These are phyloP conservation scores for Lippia alba DNA, from an alignment of 305 asterid species.

Conservation along the genomic window DNA sequence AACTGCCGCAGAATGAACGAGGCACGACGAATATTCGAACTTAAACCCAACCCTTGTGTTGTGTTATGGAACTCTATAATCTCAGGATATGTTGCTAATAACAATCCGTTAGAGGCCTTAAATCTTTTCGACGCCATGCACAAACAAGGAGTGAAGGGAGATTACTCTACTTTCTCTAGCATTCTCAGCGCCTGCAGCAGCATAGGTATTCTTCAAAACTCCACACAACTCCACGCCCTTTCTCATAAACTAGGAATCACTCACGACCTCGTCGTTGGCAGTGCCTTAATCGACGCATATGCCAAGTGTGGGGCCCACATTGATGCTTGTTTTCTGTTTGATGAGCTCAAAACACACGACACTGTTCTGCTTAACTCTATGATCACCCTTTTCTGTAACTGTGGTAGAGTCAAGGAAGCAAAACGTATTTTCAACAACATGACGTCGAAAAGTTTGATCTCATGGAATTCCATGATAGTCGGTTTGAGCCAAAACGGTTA, in stretches of 20 bases:
- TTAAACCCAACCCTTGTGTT: constrained; percentile 51
- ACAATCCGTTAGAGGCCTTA: constrained; percentile 58
- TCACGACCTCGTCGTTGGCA: constrained; percentile 66
- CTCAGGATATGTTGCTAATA: constrained; percentile 65
- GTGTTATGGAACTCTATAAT: constrained; percentile 65
- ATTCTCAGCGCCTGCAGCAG: constrained; percentile 70
- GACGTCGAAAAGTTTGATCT: constrained; percentile 68
- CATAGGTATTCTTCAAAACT: constrained; percentile 46
- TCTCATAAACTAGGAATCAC: constrained; percentile 56
- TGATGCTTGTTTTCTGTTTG: constrained; percentile 62
- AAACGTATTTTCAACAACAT: constrained; percentile 56
- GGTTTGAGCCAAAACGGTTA: constrained; percentile 79
- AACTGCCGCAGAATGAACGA: constrained; percentile 57
- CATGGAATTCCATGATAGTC: constrained; percentile 91
- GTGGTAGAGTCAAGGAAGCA: constrained; percentile 75
- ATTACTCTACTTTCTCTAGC: constrained; percentile 67
- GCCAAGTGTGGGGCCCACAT: constrained; percentile 64
- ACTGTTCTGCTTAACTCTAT: constrained; percentile 73
- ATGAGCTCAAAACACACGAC: constrained; percentile 63
- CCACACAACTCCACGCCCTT: constrained; percentile 61
- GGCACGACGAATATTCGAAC: constrained; percentile 59
- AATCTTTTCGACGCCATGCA: constrained; percentile 54
- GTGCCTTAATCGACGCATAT: constrained; percentile 72
- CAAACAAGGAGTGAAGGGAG: constrained; percentile 52
- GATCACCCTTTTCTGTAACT: constrained; percentile 69